These are phyloP conservation scores for Spathaspora hagerdaliae DNA, from an alignment of 805 yeast genomes.

Conservation along the genomic window DNA sequence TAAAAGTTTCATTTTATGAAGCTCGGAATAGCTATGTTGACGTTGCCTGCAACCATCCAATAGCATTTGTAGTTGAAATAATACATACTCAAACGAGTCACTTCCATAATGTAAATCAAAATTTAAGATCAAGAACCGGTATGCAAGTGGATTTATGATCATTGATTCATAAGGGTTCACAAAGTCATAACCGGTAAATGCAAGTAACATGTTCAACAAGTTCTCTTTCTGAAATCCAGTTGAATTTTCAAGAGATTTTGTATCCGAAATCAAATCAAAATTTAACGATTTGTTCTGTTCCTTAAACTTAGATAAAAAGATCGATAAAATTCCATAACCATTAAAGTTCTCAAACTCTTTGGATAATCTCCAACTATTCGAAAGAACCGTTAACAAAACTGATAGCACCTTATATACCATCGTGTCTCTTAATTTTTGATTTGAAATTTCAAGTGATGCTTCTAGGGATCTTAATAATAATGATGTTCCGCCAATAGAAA, in stretches of 20 bases:
- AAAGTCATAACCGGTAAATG: conserved; percentile 54
- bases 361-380: conserved; percentile 46
- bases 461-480: conserved; percentile 46
- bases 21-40: conserved; percentile 47
- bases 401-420: conserved; percentile 31
- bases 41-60: conserved; percentile 49
- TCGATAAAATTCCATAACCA: conserved; percentile 58
- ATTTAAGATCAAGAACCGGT: conserved; percentile 46
- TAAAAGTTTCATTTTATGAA: conserved; percentile 49
- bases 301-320: conserved; percentile 48
- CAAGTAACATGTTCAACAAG: conserved; percentile 46
- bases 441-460: conserved; percentile 20
- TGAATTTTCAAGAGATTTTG: conserved; percentile 2
- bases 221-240: conserved; percentile 14
- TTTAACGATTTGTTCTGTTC: conserved; percentile 12
- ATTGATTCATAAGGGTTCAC: conserved; percentile 51
- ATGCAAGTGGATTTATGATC: conserved; percentile 53
- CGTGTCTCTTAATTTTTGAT: conserved; percentile 12
- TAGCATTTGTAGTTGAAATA: conserved; percentile 57
- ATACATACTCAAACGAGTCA: conserved; percentile 48
- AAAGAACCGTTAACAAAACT: conserved; percentile 40
- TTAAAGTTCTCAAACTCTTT: conserved; percentile 56
- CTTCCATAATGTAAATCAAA: conserved; percentile 64
- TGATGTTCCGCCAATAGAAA: conserved; percentile 51
- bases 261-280: conserved; percentile 8